phyloP scores from a whole-genome alignment of 2,329 filamentous ascomycete genomes.

The Aspergillus cejpii region DNA sequence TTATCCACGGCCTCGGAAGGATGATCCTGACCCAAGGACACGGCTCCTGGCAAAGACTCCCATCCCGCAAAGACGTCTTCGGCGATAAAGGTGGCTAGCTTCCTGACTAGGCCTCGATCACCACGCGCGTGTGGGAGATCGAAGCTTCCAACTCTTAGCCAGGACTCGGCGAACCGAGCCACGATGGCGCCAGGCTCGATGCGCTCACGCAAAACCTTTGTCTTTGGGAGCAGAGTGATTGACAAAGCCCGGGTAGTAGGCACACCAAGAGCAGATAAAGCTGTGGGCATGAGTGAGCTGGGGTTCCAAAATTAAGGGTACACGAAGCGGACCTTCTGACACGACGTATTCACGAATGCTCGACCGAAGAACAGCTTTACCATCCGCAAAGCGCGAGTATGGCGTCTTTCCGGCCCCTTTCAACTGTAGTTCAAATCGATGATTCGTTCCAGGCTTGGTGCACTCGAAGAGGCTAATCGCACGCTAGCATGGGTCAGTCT shows the following conservation, averaged over 20 bases:
- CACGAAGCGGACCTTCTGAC: conserved; percentile 57
- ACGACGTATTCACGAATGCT: conserved; percentile 93
- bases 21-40: conserved; percentile 41
- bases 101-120: conserved; percentile 66
- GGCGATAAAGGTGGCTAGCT: conserved; percentile 72
- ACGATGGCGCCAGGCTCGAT: conserved; percentile 90
- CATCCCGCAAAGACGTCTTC: conserved; percentile 85
- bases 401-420: conserved; percentile 92
- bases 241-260: conserved; percentile 82
- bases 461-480: conserved; percentile 92
- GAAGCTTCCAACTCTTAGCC: conserved; percentile 92
- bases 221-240: conserved; percentile 66
- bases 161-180: conserved; percentile 79
- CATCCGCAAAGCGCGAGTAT: conserved; percentile 93
- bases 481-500: conserved; percentile 38
- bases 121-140: conserved; percentile 80
- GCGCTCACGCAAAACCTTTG: conserved; percentile 68
- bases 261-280: conserved; percentile 73
- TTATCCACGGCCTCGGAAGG: conserved; percentile 34
- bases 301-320: neutral
- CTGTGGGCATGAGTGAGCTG: conserved; percentile 21
- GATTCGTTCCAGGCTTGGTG: conserved; percentile 64
- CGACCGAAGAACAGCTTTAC: conserved; percentile 83
- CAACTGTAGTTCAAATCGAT: conserved; percentile 81
- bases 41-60: conserved; percentile 65